Conservation (phyloP, 202 grass and related monocot species). For the Digitaria exilis region DNA sequence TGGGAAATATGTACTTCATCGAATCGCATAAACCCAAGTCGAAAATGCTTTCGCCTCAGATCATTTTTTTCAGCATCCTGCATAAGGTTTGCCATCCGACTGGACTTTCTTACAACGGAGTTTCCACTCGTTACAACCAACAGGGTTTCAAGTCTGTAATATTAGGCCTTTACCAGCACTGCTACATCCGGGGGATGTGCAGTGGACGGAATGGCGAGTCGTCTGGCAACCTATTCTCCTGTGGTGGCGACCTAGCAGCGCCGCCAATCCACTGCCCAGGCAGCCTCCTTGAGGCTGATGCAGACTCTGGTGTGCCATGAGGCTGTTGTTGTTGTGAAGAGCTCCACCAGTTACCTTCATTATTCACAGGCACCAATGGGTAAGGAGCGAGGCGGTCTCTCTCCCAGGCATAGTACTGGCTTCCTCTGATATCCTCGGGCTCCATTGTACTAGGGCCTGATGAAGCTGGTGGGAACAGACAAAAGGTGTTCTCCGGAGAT, state of each 20-base stretch:
- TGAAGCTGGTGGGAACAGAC: constrained; percentile 46
- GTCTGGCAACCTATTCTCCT: constrained; percentile 39
- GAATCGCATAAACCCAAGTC: constrained; percentile 33
- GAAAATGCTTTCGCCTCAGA: constrained; percentile 27
- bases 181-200: constrained; percentile 51
- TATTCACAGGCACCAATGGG: constrained; percentile 48
- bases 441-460: constrained; percentile 38
- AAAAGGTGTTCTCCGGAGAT: constrained; percentile 38
- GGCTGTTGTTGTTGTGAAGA: constrained; percentile 44
- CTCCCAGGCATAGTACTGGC: constrained; percentile 61
- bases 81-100: constrained; percentile 22
- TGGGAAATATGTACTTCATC: background rate
- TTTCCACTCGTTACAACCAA: constrained; percentile 40
- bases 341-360: constrained; percentile 57
- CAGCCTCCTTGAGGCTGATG: constrained; percentile 25
- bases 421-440: constrained; percentile 46
- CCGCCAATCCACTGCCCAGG: constrained; percentile 29
- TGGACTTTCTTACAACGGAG: constrained; percentile 18
- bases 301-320: constrained; percentile 1
- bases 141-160: constrained; percentile 24
- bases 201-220: constrained; percentile 6
- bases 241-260: background rate
- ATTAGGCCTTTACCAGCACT: background rate
- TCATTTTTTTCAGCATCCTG: constrained; percentile 14
- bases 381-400: constrained; percentile 57